Conservation (phyloP, 495 filamentous ascomycete species). For the Glutinoglossum americanum region DNA sequence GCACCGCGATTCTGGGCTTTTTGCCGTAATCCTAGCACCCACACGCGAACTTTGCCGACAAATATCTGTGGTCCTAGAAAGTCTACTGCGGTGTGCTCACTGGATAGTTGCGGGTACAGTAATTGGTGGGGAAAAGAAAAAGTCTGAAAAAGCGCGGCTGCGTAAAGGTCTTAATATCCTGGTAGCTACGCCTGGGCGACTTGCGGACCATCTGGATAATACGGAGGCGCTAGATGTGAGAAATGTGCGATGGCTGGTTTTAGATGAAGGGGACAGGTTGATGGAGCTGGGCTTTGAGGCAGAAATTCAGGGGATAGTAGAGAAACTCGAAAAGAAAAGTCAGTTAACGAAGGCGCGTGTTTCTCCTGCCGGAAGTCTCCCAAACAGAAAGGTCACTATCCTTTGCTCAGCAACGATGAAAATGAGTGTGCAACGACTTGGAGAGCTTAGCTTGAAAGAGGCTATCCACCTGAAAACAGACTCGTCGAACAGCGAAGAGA, state of each 20-base stretch:
- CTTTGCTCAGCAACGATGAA: constrained; percentile 95
- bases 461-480: constrained; percentile 69
- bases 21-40: constrained; percentile 77
- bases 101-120: constrained; percentile 88
- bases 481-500: constrained; percentile 23
- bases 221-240: constrained; percentile 75
- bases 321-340: constrained; percentile 33
- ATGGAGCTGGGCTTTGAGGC: constrained; percentile 97
- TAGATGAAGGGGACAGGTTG: constrained; percentile 88
- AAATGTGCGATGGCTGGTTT: constrained; percentile 75
- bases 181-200: constrained; percentile 76
- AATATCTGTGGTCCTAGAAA: constrained; percentile 65
- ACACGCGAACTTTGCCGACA: constrained; percentile 88
- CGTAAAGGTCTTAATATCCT: constrained; percentile 88
- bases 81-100: constrained; percentile 55
- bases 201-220: constrained; percentile 79
- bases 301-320: constrained; percentile 59
- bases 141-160: constrained; percentile 82
- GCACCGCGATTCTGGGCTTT: constrained; percentile 69
- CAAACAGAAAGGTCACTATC: constrained; percentile 60
- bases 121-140: constrained; percentile 91
- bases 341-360: background rate
- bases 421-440: constrained; percentile 77
- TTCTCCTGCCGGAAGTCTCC: constrained; percentile 27
- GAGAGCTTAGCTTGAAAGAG: constrained; percentile 86